A percentile compares a stretch with the other conserved stretches of the same genome.
Conservation (phyloP, 2,329 filamentous ascomycete genomes). For the Nannizziopsis barbatae region DNA sequence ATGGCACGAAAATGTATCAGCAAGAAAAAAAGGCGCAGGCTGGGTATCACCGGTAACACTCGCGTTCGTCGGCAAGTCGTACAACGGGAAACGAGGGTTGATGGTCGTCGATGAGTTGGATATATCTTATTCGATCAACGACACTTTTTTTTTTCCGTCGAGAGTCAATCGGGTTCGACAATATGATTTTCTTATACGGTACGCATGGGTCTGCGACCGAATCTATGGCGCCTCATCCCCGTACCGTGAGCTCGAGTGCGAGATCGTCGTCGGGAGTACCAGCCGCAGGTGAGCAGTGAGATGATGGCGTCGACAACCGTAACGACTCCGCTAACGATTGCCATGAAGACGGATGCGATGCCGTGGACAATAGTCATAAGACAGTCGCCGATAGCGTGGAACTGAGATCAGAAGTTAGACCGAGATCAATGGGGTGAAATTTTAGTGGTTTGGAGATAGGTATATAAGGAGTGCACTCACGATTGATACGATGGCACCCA, state of each 20-base stretch:
- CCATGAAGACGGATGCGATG: slow-evolving; percentile 53
- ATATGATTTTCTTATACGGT: slow-evolving; percentile 6
- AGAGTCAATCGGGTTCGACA: not conserved
- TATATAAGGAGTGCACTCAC: slow-evolving; percentile 43
- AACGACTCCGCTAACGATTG: slow-evolving; percentile 58
- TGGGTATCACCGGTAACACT: slow-evolving; percentile 4
- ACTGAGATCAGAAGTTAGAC: slow-evolving; percentile 16
- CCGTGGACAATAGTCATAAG: slow-evolving; percentile 59
- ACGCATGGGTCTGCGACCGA: slow-evolving; percentile 10
- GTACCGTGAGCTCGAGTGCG: slow-evolving; percentile 1
- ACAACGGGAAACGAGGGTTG: not conserved
- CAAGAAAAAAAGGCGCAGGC: not conserved
- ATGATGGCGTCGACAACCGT: slow-evolving; percentile 56
- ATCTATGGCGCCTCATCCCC: slow-evolving; percentile 1
- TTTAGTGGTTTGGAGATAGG: slow-evolving; percentile 1
- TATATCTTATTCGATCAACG: no score
- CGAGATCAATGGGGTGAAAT: not conserved
- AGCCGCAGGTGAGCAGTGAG: slow-evolving; percentile 47
- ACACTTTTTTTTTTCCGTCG: no score
- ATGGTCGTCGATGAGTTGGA: not conserved
- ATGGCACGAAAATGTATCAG: not conserved
- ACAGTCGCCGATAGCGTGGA: slow-evolving; percentile 53
- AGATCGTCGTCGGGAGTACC: slow-evolving; percentile 23
- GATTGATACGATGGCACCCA: slow-evolving; percentile 76
- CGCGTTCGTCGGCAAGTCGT: not conserved